A percentile compares a stretch with the other conserved stretches of the same genome.
These are phyloP conservation scores for Afroboletus lepidellus DNA, from an alignment of 1,284 basidiomycete species.

Conservation along the genomic window DNA sequence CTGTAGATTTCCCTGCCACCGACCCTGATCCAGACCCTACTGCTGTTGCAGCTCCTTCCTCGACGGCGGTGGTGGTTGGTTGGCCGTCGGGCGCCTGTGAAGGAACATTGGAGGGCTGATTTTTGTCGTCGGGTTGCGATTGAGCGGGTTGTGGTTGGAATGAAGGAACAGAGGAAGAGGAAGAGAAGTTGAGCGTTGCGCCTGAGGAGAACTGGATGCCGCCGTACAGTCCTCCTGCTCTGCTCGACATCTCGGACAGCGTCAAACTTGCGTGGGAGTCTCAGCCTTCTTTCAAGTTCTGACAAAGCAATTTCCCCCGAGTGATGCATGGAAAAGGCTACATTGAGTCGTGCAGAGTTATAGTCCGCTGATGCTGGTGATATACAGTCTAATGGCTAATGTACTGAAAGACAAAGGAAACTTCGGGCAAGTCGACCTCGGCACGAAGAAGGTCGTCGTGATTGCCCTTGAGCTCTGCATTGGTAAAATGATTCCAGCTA, in stretches of 20 bases:
- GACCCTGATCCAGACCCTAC: conserved; percentile 34
- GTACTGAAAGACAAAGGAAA: conserved; percentile 92
- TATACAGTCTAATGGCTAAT: conserved; percentile 62
- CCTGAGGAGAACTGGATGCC: conserved; percentile 76
- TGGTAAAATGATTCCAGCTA: conserved; percentile 98
- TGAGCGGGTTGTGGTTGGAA: conserved; percentile 10
- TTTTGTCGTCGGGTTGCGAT: conserved; percentile 13
- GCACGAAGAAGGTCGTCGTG: conserved; percentile 95
- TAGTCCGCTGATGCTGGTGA: conserved; percentile 9
- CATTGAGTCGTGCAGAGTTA: background rate
- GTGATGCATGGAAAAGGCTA: background rate
- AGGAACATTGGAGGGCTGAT: conserved; percentile 11
- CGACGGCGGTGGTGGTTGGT: conserved; percentile 15
- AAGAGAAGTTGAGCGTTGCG: conserved; percentile 42
- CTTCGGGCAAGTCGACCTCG: conserved; percentile 81
- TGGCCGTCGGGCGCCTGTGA: conserved; percentile 17
- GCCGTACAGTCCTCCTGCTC: conserved; percentile 77
- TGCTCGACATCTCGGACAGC: conserved; percentile 57
- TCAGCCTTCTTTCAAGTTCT: background rate
- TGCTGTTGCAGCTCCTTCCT: conserved; percentile 22
- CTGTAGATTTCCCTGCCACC: conserved; percentile 65
- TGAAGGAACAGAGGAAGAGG: conserved; percentile 21
- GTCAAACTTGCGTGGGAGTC: conserved; percentile 21
- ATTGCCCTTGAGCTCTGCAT: conserved; percentile 82
- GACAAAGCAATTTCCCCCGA: background rate